These are phyloP conservation scores for Thelonectria discophora DNA, from an alignment of 2,329 filamentous ascomycete genomes.

Conservation along the genomic window DNA sequence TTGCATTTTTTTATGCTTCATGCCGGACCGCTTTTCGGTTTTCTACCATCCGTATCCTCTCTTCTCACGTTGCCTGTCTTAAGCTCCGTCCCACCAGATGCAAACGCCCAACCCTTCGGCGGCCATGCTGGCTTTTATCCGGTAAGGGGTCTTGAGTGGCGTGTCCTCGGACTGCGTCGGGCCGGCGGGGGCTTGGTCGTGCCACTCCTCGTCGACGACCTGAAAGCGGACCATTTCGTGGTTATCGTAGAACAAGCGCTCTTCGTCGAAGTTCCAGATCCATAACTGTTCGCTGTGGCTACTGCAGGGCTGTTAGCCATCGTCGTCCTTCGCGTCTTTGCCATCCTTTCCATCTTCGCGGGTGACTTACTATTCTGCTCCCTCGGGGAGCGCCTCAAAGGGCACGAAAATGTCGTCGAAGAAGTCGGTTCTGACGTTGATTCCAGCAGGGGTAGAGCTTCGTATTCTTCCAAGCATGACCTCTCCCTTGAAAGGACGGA, in stretches of 20 bases:
- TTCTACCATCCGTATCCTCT: neutral
- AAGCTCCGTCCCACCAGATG: slow-evolving; percentile 67
- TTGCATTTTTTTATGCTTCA: slow-evolving; percentile 29
- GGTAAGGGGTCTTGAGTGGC: slow-evolving; percentile 74
- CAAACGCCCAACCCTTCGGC: slow-evolving; percentile 69
- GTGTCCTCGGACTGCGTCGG: slow-evolving; percentile 69
- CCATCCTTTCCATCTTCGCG: neutral
- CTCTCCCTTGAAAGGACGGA: slow-evolving; percentile 95
- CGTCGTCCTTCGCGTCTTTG: no score
- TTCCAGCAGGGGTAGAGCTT: slow-evolving; percentile 74
- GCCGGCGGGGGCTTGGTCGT: slow-evolving; percentile 81
- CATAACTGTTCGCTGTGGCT: slow-evolving; percentile 81
- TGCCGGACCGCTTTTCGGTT: slow-evolving; percentile 2
- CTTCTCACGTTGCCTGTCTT: slow-evolving; percentile 12
- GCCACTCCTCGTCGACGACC: slow-evolving; percentile 88
- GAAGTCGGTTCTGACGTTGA: slow-evolving; percentile 86
- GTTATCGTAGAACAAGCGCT: slow-evolving; percentile 85
- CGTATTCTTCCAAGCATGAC: slow-evolving; percentile 87
- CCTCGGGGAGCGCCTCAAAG: slow-evolving; percentile 75
- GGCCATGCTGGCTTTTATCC: slow-evolving; percentile 72
- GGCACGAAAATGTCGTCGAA: slow-evolving; percentile 92
- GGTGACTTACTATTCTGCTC: slow-evolving; percentile 72
- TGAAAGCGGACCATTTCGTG: slow-evolving; percentile 89
- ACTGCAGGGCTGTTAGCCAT: slow-evolving; percentile 51
- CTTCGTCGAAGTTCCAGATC: slow-evolving; percentile 81